phyloP scores from a whole-genome alignment of 345 rosid genomes.

The Eucalyptus dawsonii region DNA sequence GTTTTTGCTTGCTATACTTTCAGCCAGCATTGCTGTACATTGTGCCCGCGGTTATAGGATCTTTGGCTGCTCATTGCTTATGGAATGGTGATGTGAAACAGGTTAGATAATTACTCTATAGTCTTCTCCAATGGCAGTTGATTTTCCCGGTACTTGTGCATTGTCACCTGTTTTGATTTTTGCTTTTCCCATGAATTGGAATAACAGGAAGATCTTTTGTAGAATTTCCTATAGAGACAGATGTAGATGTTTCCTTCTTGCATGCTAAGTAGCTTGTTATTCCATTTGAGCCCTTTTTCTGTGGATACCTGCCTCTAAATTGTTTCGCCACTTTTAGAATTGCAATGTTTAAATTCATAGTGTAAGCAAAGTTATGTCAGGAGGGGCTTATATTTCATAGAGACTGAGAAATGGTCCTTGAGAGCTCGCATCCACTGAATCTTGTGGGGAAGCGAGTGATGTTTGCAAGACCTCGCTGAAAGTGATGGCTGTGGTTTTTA shows the following conservation, averaged over 20 bases:
- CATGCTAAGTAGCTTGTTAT: not conserved
- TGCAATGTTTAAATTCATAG: not conserved
- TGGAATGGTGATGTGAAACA: conserved; percentile 94
- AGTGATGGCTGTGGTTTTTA: not conserved
- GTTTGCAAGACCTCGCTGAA: not conserved
- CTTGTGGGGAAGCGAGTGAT: not conserved
- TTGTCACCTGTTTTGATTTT: not conserved
- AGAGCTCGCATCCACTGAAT: not conserved
- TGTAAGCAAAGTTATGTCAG: not conserved
- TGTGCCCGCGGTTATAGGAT: conserved; percentile 89
- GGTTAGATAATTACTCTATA: conserved; percentile 15
- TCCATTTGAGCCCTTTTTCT: not conserved
- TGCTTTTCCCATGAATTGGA: not conserved
- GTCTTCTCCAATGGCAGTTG: not conserved
- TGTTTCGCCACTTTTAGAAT: not conserved
- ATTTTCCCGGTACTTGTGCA: not conserved
- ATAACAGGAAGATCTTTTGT: not conserved
- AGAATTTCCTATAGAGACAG: not conserved
- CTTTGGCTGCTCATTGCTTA: conserved; percentile 78
- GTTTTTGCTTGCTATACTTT: not conserved
- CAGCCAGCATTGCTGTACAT: conserved; percentile 98
- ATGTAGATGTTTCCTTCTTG: not conserved
- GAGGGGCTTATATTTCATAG: not conserved
- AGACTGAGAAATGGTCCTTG: not conserved
- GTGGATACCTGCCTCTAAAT: not conserved